Evolutionary conservation across 805 yeast genomes (phyloP), one percentile per base, ranked within the genome.

Genomic region (Teunomyces tritomae): DNA sequence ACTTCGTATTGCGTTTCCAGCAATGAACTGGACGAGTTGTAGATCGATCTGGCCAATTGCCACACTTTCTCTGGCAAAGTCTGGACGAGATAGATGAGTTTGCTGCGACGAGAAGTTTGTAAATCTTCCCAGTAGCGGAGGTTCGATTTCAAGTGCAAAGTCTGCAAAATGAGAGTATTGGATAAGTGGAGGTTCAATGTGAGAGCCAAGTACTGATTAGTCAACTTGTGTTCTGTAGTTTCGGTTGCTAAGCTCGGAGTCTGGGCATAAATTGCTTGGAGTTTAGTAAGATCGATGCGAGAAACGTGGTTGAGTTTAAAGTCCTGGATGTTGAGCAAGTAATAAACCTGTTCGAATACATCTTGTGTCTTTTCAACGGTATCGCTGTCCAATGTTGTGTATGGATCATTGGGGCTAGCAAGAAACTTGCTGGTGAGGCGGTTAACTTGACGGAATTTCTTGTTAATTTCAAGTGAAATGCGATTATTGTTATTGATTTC

Each of bases 81-180:
- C 47, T 73, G 77, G 1, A 71, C 49, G 8, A 66, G 65, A 52
- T 68, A 73, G 9, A 65, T 40, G 24, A 58, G 26, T 49, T 69
- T 70, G 37, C 55, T 50, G 39, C 54, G 45, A 7, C 56, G 39
- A 5, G 73, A 67, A 28, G 53, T 47, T 28, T 54, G 54, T 34
- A 73, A 43, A 9, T 54, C 57, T 9, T 58, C 55, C 77, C 77
- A 73, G 51, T 71, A 73, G 4, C 58, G 55, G 50, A 65, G 50
- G 41, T 72, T 65, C 29, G 60, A 57, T 46, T 70, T 68, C 36
- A 65, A 56, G 13, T 57, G 47, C 17, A 73, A 52, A 0, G 74
- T 69, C 46, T 68, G 63, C 49, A 59, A 64, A 30, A 73, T 67
- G 26, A 70, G 51, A 9, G 62, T 48, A 46, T 66, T 68, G 33